Conservation (phyloP, 1,139 yeast genomes). For the Suhomyces atakaporum region DNA sequence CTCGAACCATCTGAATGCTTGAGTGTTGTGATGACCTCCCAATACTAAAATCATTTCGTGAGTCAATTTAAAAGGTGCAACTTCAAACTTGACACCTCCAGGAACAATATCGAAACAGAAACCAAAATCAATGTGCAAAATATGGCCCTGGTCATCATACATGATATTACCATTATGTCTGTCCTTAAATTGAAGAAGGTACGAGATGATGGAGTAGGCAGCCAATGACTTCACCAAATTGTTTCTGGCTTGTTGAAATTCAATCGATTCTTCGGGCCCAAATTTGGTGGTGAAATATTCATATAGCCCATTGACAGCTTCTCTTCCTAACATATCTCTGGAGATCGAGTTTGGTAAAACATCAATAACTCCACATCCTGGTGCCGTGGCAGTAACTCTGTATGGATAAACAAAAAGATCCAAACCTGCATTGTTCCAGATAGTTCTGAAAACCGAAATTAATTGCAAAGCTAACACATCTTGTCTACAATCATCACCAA, state of each 20-base stretch:
- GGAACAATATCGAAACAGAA: conserved; percentile 98
- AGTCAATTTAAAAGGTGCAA: conserved; percentile 94
- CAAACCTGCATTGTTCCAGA: conserved; percentile 85
- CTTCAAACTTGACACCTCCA: conserved; percentile 97
- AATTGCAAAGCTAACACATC: conserved; percentile 93
- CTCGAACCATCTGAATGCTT: conserved; percentile 91
- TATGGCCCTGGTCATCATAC: conserved; percentile 96
- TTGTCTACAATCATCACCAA: conserved; percentile 98
- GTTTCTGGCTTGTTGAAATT: conserved; percentile 87
- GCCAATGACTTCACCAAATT: conserved; percentile 93
- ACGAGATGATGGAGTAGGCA: conserved; percentile 92
- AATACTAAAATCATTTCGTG: conserved; percentile 94
- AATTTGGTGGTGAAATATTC: conserved; percentile 91
- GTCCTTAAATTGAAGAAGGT: conserved; percentile 90
- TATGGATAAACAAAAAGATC: conserved; percentile 92
- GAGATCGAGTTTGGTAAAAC: conserved; percentile 93
- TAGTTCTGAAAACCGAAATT: conserved; percentile 86
- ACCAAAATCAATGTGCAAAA: conserved; percentile 95
- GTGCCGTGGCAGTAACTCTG: conserved; percentile 97
- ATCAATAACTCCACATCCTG: conserved; percentile 98
- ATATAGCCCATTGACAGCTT: conserved; percentile 95
- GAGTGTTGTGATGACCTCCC: conserved; percentile 86
- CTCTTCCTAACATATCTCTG: conserved; percentile 98
- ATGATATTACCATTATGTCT: conserved; percentile 98
- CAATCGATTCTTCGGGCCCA: conserved; percentile 90